These are phyloP conservation scores for Thielaviopsis euricoi DNA, from an alignment of 2,329 filamentous ascomycete species.

Conservation along the genomic window DNA sequence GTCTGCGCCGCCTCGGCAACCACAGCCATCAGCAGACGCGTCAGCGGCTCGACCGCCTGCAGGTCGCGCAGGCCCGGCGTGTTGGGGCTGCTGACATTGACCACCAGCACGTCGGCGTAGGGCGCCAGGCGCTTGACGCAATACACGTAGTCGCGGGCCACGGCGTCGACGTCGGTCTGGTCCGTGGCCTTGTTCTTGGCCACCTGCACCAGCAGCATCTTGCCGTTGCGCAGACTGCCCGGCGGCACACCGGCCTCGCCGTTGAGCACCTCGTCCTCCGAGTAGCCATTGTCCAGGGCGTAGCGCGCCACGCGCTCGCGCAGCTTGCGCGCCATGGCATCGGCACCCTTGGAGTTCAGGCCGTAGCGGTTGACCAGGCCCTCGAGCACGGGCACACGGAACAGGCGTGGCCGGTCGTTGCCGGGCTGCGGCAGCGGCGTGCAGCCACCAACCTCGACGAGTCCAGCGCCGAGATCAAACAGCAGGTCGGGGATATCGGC, in stretches of 20 bases:
- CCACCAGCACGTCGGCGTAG: constrained; percentile 91
- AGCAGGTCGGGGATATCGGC: constrained; percentile 74
- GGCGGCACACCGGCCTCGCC: constrained; percentile 64
- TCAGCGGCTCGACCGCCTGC: constrained; percentile 71
- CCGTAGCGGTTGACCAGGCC: constrained; percentile 93
- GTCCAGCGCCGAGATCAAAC: constrained; percentile 66
- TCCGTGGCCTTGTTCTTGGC: constrained; percentile 94
- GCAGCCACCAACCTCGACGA: constrained; percentile 85
- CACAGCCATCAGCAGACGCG: constrained; percentile 63
- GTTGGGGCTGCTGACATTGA: constrained; percentile 95
- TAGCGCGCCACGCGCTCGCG: constrained; percentile 63
- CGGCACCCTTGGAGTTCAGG: constrained; percentile 80
- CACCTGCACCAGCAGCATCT: constrained; percentile 75
- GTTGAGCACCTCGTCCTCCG: constrained; percentile 58
- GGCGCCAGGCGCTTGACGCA: constrained; percentile 68
- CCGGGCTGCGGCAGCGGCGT: constrained; percentile 78
- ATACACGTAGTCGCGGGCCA: constrained; percentile 70
- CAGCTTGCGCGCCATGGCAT: constrained; percentile 65
- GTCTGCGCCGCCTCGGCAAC: constrained; percentile 59
- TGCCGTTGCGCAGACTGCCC: constrained; percentile 60
- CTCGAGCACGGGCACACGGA: constrained; percentile 66
- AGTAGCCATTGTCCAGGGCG: constrained; percentile 53
- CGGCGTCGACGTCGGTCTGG: constrained; percentile 67
- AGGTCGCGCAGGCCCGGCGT: constrained; percentile 79
- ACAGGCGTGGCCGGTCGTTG: constrained; percentile 77